These are phyloP conservation scores for Chlorella variabilis DNA, from an alignment of 163 green algal genomes.

Conservation along the genomic window DNA sequence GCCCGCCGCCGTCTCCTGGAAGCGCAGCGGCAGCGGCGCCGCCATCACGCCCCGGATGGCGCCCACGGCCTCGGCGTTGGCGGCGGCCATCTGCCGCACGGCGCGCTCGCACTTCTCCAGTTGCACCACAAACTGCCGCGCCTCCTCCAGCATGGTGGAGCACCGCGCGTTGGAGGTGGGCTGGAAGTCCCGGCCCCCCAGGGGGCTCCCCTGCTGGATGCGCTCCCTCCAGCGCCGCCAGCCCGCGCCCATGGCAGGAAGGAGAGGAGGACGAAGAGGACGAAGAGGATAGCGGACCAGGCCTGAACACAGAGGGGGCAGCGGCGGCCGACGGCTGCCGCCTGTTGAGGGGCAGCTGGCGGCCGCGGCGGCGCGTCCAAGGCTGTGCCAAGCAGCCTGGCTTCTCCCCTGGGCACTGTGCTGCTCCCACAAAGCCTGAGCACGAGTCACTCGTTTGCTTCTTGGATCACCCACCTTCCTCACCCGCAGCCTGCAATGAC, in stretches of 20 bases:
- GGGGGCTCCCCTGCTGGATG: background rate
- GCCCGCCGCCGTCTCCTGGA: slow-evolving; percentile 72
- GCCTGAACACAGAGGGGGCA: too few relatives aligned
- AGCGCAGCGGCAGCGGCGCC: slow-evolving; percentile 62
- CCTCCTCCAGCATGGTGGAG: slow-evolving; percentile 15
- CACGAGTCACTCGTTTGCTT: too few relatives aligned
- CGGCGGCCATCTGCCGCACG: slow-evolving; percentile 45
- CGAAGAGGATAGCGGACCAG: too few relatives aligned
- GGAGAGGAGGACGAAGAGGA: background rate
- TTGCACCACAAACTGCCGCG: slow-evolving; percentile 28
- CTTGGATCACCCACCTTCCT: too few relatives aligned
- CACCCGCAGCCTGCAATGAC: too few relatives aligned
- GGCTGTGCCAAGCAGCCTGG: too few relatives aligned
- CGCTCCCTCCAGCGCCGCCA: slow-evolving; percentile 18
- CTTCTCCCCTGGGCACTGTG: too few relatives aligned
- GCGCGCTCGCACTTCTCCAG: slow-evolving; percentile 75
- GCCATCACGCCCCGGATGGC: slow-evolving; percentile 55
- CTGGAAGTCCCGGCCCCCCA: slow-evolving; percentile 45
- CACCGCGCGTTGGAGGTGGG: slow-evolving; percentile 73
- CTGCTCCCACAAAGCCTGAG: too few relatives aligned
- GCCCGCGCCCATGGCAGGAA: background rate
- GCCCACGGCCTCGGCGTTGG: background rate
- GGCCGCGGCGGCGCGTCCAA: too few relatives aligned
- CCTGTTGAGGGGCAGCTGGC: too few relatives aligned
- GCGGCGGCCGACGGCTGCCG: too few relatives aligned